phyloP scores from a whole-genome alignment of 139 green algal genomes.

The Picochlorum sp. region DNA sequence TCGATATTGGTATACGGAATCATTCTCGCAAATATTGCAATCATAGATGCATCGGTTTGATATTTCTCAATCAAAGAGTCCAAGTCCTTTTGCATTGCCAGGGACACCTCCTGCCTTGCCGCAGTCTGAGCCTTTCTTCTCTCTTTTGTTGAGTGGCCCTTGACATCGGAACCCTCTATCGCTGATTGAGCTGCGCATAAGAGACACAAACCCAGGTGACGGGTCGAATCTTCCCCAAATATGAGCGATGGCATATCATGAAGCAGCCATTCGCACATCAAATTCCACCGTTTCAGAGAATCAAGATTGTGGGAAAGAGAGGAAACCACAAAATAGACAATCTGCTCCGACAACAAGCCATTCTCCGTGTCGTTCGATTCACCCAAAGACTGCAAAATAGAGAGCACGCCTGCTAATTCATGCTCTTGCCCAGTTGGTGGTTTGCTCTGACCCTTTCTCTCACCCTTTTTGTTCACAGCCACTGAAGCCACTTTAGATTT shows the following conservation, averaged over 20 bases:
- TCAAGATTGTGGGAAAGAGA: slow-evolving; percentile 21
- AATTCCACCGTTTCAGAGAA: slow-evolving; percentile 34
- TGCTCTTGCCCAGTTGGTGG: slow-evolving; percentile 5
- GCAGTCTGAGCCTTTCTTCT: neutral
- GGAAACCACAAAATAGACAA: slow-evolving; percentile 35
- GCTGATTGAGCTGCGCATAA: neutral
- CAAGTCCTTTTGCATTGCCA: slow-evolving; percentile 37
- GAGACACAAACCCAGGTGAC: neutral
- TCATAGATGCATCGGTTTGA: slow-evolving; percentile 36
- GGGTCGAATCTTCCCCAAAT: slow-evolving; percentile 23
- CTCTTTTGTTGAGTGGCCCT: slow-evolving; percentile 10
- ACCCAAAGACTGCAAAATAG: slow-evolving; percentile 13
- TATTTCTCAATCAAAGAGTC: slow-evolving; percentile 38
- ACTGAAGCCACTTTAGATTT: neutral
- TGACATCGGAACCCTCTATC: neutral
- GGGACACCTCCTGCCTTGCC: slow-evolving; percentile 39
- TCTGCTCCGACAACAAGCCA: slow-evolving; percentile 11
- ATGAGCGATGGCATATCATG: slow-evolving; percentile 23
- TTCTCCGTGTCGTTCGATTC: slow-evolving; percentile 10
- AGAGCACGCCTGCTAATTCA: slow-evolving; percentile 46
- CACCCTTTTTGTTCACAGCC: neutral
- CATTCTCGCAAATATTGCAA: slow-evolving; percentile 27
- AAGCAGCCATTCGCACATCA: slow-evolving; percentile 30
- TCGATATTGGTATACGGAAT: slow-evolving; percentile 49
- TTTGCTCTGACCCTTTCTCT: neutral